Base-by-base conservation (phyloP, 805 yeast species). In the Saccharomyces kudriavzevii region DNA sequence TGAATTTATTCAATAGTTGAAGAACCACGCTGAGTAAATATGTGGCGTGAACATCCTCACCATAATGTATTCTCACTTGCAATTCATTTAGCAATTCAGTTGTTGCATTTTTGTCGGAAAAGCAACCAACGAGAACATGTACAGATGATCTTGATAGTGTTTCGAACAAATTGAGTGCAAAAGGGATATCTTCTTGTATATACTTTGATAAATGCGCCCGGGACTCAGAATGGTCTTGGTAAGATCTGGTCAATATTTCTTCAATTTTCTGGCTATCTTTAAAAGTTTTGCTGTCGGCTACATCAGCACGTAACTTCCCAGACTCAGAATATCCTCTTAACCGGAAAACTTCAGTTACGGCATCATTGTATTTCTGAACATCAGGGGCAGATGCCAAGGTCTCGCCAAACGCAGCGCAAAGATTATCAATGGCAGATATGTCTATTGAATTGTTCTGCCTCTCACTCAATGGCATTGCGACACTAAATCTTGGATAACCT, bases 191-290 rank as follows among this genome's bases (percentile, higher is more conserved):
- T 17, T 49, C 22, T 5, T 50, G 49, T 10, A 67, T 56, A 13
- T 54, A 45, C 8, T 45, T 43, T 5, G 52, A 48, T 35, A 67
- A 47, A 54, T 60, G 48, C 2, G 52, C 49, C 27, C 63, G 56
- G 2, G 69, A 59, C 17, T 56, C 64, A 11, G 54, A 51, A 52
- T 67, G 69, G 40, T 65, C 69, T 29, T 65, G 67, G 35, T 60
- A 66, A 3, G 69, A 56, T 45, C 70, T 56, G 3, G 55, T 56
- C 5, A 67, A 22, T 4, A 65, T 53, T 27, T 56, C 56, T 49
- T 63, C 69, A 2, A 58, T 50, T 13, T 60, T 46, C 8, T 56
- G 60, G n/a, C 30, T 35, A n/a, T 25, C 50, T 27, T 17, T 50
- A 26, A 49, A 9, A 26, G 2, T 24, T 47, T 8, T 9, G 6